A percentile compares a stretch with the other conserved stretches of the same genome.
These are phyloP conservation scores for Xylona heveae DNA, from an alignment of 495 filamentous ascomycete species.

Conservation along the genomic window DNA sequence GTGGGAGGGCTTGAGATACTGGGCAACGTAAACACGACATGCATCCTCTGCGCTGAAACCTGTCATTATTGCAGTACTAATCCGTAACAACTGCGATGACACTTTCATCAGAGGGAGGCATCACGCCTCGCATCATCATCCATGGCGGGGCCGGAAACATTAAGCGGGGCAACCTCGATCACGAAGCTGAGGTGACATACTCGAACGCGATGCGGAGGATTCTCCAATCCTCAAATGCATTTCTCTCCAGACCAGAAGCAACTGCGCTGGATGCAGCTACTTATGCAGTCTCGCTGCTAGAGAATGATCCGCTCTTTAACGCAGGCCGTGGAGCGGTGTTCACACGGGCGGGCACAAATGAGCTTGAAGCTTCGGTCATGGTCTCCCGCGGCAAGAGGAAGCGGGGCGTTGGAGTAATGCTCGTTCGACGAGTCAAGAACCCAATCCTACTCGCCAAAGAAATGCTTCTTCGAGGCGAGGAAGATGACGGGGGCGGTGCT, in stretches of 20 bases:
- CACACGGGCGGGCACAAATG: slow-evolving; percentile 58
- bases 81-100: too few relatives aligned
- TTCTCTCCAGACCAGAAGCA: slow-evolving; percentile 22
- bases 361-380: slow-evolving; percentile 86
- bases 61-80: too few relatives aligned
- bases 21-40: too few relatives aligned
- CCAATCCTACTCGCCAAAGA: slow-evolving; percentile 56
- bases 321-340: slow-evolving; percentile 72
- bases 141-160: slow-evolving; percentile 81
- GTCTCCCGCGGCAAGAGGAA: slow-evolving; percentile 52
- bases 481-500: slow-evolving; percentile 16
- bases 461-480: slow-evolving; percentile 41
- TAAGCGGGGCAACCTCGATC: slow-evolving; percentile 40
- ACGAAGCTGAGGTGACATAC: slow-evolving; percentile 27
- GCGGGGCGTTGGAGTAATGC: slow-evolving; percentile 53
- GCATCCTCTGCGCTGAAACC: too few relatives aligned
- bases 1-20: too few relatives aligned
- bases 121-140: slow-evolving; percentile 53
- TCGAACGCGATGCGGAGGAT: slow-evolving; percentile 8
- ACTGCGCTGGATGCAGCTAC: slow-evolving; percentile 52
- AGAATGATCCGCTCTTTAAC: slow-evolving; percentile 74
- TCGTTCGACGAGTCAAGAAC: slow-evolving; percentile 50
- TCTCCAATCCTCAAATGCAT: slow-evolving; percentile 22
- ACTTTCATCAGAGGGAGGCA: too few relatives aligned
- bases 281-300: slow-evolving; percentile 53